Evolutionary conservation across 192 early-diverging fungal genomes (phyloP), one percentile per base, ranked within the genome.

Genomic region (Entrophospora sp.): DNA sequence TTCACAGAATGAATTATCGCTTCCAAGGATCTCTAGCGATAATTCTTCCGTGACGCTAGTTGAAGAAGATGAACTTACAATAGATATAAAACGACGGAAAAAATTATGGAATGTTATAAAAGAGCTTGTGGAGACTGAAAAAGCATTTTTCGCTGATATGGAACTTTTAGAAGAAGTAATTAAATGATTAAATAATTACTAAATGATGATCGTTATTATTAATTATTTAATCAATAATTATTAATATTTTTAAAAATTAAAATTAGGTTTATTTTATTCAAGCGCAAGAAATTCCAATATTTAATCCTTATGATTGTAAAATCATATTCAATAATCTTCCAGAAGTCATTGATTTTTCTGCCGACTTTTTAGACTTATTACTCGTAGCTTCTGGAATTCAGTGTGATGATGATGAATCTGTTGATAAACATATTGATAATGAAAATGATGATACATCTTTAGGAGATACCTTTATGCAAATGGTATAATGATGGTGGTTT

Each of bases 291-390:
- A 55, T 66, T 56, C 64, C 64, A 16, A 66, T 77, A 22, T 80
- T 88, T 30, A 77, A 83, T 22, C 64, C 68, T 32, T 77, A 76
- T 14, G 92, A 93, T 52, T 76, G 82, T 22, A 86, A 84, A 66
- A 70, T 77, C 5, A 70, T 96, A 14, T 96, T 94, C 72, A 83
- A 78, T 55, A 92, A 94, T 73, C 73, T 96, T 34, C 81, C 84
- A 9, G 80, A 81, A 4, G 81, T 96, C 13, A 84, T 93, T 32
- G 73, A 74, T 20, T 81, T 87, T 55, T 85, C 88, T 16, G 68
- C 75, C 12, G 75, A 80, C n/a, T 77, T 93, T 44, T 71, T 89
- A 2, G 82, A 77, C n/a, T 69, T 83, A 32, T 67, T 94, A 63
- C 79, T 83, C 7, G 78, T 76, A 12, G 85, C 87, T 2, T 79